phyloP scores from a whole-genome alignment of 306 rosid species.

The Quercus cerris region DNA sequence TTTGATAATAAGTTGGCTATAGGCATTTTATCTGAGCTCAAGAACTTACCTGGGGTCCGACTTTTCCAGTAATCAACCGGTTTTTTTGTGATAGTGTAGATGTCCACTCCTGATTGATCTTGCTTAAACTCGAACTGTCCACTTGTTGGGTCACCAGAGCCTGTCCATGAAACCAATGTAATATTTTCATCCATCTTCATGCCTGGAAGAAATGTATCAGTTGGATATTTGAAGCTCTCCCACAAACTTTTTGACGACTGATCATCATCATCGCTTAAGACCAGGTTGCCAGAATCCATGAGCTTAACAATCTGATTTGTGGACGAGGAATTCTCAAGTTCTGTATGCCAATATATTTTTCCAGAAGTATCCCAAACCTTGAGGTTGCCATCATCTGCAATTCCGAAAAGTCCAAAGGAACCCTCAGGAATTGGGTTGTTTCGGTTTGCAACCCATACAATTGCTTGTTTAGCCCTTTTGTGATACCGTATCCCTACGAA shows the following conservation, averaged over 20 bases:
- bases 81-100: no score
- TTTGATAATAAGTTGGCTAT: background rate
- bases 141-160: fast-evolving
- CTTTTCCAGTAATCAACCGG: no score
- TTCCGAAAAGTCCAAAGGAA: background rate
- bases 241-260: background rate
- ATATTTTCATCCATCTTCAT: background rate
- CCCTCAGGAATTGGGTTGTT: fast-evolving
- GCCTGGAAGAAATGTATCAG: background rate
- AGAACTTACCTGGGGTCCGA: no score
- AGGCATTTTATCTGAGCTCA: no score
- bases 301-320: background rate
- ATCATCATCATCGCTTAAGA: no score
- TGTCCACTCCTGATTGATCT: no score
- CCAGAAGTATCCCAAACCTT: background rate
- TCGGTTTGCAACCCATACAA: background rate
- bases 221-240: background rate
- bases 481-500: no score
- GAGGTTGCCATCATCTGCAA: background rate
- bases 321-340: background rate
- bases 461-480: no score
- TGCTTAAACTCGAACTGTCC: no score
- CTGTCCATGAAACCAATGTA: background rate
- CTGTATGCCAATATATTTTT: background rate
- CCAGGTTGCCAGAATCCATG: background rate